A percentile compares a stretch with the other conserved stretches of the same genome.
Evolutionary conservation across 805 yeast genomes (phyloP).

Genomic region (Nematodospora valgi): DNA sequence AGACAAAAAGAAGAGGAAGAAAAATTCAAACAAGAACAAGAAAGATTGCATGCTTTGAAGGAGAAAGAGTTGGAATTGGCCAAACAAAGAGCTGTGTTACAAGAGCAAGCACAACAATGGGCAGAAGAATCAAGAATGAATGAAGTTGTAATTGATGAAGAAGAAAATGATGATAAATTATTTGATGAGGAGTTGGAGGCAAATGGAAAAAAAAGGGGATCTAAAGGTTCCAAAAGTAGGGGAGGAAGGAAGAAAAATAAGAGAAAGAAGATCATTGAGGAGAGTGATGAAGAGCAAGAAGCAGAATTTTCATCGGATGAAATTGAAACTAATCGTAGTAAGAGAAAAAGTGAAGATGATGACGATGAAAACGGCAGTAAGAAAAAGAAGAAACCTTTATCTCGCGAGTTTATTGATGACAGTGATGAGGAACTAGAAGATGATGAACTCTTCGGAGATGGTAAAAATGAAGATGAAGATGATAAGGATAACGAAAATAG

Average conservation of each 20-base stretch:
- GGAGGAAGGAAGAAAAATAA: constrained; percentile 22
- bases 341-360: constrained; percentile 7
- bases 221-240: constrained; percentile 20
- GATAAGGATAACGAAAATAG: background rate
- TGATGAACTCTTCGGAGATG: constrained; percentile 26
- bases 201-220: constrained; percentile 25
- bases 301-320: constrained; percentile 17
- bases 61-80: constrained; percentile 44
- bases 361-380: constrained; percentile 8
- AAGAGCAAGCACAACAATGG: constrained; percentile 52
- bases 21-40: constrained; percentile 35
- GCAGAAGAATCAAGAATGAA: constrained; percentile 39
- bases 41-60: constrained; percentile 40
- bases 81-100: constrained; percentile 44
- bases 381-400: constrained; percentile 24
- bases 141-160: constrained; percentile 35
- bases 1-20: constrained; percentile 54
- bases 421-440: constrained; percentile 20
- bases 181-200: constrained; percentile 47
- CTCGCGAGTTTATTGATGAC: constrained; percentile 38
- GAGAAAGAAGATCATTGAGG: constrained; percentile 32
- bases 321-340: constrained; percentile 12
- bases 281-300: constrained; percentile 31
- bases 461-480: constrained; percentile 14
- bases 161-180: constrained; percentile 32